These are phyloP conservation scores for Cadophora sp. DNA, from an alignment of 2,329 filamentous ascomycete species.

Conservation along the genomic window DNA sequence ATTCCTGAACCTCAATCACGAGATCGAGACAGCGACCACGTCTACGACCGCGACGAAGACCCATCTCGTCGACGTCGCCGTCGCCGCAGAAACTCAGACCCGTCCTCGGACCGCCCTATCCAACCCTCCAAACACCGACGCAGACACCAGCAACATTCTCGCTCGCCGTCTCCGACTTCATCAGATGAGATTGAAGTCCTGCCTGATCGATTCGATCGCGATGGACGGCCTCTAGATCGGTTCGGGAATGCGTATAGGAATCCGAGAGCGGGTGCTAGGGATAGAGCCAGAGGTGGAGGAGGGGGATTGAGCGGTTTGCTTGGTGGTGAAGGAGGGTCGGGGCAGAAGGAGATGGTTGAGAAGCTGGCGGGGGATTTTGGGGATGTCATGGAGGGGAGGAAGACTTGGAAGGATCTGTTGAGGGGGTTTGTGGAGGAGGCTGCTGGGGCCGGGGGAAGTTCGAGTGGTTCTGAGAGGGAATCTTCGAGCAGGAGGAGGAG, in stretches of 20 bases:
- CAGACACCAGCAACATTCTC: constrained; percentile 24
- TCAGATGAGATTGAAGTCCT: constrained; percentile 37
- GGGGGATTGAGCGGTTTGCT: background rate
- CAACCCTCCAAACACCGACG: constrained; percentile 33
- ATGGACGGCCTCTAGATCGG: constrained; percentile 37
- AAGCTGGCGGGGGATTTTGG: constrained; percentile 36
- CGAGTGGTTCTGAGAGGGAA: constrained; percentile 8
- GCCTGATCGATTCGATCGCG: constrained; percentile 41
- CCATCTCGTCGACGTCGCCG: constrained; percentile 31
- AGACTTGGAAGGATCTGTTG: constrained; percentile 42
- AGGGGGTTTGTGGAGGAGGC: constrained; percentile 35
- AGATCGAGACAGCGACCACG: background rate
- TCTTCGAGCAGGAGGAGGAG: constrained; percentile 13
- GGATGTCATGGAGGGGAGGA: constrained; percentile 41
- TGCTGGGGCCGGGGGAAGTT: constrained; percentile 12
- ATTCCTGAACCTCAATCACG: background rate
- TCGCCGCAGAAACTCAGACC: constrained; percentile 40
- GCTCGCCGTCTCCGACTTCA: constrained; percentile 28
- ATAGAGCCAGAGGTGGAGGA: background rate
- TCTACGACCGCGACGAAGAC: constrained; percentile 1
- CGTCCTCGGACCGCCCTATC: constrained; percentile 39
- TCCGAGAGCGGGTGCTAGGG: background rate
- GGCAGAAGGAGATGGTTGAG: constrained; percentile 41
- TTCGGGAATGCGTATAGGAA: constrained; percentile 18
- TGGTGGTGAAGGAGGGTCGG: background rate